phyloP scores from a whole-genome alignment of 805 yeast species.

The Ogataea chonburiensis region DNA sequence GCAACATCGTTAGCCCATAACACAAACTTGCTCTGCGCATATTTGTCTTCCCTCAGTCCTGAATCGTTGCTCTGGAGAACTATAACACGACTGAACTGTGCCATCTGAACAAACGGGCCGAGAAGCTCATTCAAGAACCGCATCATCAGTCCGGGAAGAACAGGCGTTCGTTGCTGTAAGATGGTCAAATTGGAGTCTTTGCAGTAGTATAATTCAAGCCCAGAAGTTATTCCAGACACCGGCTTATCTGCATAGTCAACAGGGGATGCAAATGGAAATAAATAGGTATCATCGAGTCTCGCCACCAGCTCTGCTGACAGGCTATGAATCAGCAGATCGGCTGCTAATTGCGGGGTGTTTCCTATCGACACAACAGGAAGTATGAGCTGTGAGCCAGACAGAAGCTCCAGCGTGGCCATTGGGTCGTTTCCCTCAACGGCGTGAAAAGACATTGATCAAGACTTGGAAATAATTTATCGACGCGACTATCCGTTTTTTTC shows the following conservation, averaged over 20 bases:
- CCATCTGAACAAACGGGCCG: slow-evolving; percentile 44
- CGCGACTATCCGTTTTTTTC: slow-evolving; percentile 15
- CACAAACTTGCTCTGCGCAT: slow-evolving; percentile 18
- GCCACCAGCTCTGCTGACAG: slow-evolving; percentile 49
- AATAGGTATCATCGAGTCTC: slow-evolving; percentile 53
- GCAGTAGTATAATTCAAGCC: slow-evolving; percentile 62
- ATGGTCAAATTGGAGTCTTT: slow-evolving; percentile 44
- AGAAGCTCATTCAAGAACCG: slow-evolving; percentile 52
- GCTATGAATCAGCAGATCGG: slow-evolving; percentile 72
- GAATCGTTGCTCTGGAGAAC: slow-evolving; percentile 74
- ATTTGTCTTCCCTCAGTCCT: slow-evolving; percentile 38
- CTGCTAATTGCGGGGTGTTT: slow-evolving; percentile 81
- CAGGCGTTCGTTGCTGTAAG: slow-evolving; percentile 83
- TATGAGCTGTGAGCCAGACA: slow-evolving; percentile 45
- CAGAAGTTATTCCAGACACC: slow-evolving; percentile 40
- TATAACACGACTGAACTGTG: slow-evolving; percentile 45
- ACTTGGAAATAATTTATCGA: too few species aligned
- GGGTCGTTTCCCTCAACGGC: slow-evolving; percentile 23
- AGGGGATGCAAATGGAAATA: slow-evolving; percentile 87
- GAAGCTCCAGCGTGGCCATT: slow-evolving; percentile 19
- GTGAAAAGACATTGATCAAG: slow-evolving; percentile 32
- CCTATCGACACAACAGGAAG: slow-evolving; percentile 85
- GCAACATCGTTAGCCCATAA: slow-evolving; percentile 28
- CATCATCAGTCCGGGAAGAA: slow-evolving; percentile 60
- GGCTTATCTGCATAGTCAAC: slow-evolving; percentile 44